Conservation (phyloP, 2,329 filamentous ascomycete genomes). For the Colletotrichum sp. region DNA sequence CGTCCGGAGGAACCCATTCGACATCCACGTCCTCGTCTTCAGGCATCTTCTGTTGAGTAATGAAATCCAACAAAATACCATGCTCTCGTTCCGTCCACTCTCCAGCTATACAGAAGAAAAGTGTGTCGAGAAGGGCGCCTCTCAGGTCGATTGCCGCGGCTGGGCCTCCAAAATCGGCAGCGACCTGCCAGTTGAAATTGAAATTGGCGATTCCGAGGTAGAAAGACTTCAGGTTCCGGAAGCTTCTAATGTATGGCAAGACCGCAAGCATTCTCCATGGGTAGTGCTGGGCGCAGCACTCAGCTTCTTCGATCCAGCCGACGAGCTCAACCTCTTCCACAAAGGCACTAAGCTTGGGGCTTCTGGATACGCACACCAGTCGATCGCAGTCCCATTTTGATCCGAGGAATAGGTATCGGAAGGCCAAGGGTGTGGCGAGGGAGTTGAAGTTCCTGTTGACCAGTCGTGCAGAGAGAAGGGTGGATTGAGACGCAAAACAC, state of each 20-base stretch:
- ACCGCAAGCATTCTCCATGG: background rate
- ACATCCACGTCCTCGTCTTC: accelerated
- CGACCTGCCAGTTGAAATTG: background rate
- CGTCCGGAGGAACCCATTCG: accelerated
- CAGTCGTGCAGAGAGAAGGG: background rate
- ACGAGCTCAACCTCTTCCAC: background rate
- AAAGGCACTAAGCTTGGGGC: background rate
- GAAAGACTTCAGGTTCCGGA: background rate
- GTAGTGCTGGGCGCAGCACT: background rate
- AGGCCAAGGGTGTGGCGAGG: background rate
- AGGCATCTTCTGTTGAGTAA: accelerated
- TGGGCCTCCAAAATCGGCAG: background rate
- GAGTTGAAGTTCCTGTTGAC: background rate
- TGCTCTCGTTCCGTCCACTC: background rate
- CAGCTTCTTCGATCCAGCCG: background rate
- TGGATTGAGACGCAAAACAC: accelerated
- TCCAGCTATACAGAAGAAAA: background rate
- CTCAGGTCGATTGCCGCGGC: background rate
- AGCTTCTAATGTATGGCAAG: background rate
- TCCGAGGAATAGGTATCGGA: background rate
- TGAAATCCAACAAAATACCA: accelerated
- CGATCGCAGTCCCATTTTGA: background rate
- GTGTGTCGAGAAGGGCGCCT: background rate
- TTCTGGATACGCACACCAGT: background rate
- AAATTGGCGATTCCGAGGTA: accelerated